phyloP scores from a whole-genome alignment of 495 filamentous ascomycete genomes.

The Penicillium diatomitis region DNA sequence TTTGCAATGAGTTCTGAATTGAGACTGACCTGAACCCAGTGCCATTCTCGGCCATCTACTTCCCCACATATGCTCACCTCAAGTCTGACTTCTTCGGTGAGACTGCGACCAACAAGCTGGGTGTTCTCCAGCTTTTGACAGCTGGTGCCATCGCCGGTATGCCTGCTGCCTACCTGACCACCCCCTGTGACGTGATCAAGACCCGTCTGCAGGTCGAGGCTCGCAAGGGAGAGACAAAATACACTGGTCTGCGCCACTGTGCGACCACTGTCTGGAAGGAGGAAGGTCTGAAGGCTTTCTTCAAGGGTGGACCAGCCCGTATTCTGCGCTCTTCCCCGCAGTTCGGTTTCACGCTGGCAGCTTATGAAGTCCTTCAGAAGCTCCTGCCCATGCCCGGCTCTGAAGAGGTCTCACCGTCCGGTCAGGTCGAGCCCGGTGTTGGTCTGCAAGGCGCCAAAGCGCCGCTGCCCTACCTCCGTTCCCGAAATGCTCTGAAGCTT shows the following conservation, averaged over 20 bases:
- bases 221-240: constrained; percentile 81
- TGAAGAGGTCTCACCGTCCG: constrained; percentile 32
- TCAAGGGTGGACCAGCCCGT: constrained; percentile 94
- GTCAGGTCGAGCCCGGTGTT: constrained; percentile 44
- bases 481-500: constrained; percentile 91
- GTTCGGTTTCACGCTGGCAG: constrained; percentile 93
- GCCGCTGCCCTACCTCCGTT: constrained; percentile 73
- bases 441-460: constrained; percentile 50
- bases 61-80: constrained; percentile 90
- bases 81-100: constrained; percentile 94
- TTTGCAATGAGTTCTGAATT: not conserved
- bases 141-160: constrained; percentile 97
- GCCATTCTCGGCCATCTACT: constrained; percentile 97
- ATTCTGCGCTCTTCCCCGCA: constrained; percentile 91
- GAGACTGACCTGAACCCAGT: constrained; percentile 36
- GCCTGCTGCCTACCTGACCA: constrained; percentile 96
- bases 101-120: constrained; percentile 77
- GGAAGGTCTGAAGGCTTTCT: constrained; percentile 92
- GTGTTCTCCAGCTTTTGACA: constrained; percentile 83
- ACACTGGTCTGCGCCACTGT: constrained; percentile 80
- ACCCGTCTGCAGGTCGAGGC: constrained; percentile 96
- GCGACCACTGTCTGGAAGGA: constrained; percentile 75
- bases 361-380: constrained; percentile 86
- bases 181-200: constrained; percentile 98
- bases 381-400: constrained; percentile 70